A percentile compares a stretch with the other conserved stretches of the same genome.
phyloP scores from a whole-genome alignment of 306 rosid species.

The Pyrus betulifolia region DNA sequence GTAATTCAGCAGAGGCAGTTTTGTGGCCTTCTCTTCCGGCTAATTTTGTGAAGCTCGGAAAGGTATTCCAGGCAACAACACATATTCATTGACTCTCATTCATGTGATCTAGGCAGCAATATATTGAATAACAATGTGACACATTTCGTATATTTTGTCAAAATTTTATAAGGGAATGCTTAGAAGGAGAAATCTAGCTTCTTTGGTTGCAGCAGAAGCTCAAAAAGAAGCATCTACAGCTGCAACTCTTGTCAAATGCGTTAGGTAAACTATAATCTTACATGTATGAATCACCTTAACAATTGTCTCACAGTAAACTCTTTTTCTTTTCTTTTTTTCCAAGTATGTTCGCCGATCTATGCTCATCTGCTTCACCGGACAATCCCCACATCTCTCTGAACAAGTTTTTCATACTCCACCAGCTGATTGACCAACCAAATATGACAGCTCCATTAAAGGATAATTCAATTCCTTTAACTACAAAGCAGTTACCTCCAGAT shows the following conservation, averaged over 20 bases:
- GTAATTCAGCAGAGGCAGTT: slow-evolving; percentile 30
- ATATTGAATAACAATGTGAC: background rate
- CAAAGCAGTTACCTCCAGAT: slow-evolving; percentile 36
- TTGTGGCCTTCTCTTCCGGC: slow-evolving; percentile 66
- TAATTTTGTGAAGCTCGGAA: slow-evolving; percentile 60
- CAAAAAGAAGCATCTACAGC: slow-evolving; percentile 79
- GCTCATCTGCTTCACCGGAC: slow-evolving; percentile 61
- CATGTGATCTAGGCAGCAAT: background rate
- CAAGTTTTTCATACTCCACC: slow-evolving; percentile 66
- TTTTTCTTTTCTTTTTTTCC: slow-evolving; percentile 3
- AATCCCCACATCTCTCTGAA: slow-evolving; percentile 61
- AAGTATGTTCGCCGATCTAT: slow-evolving; percentile 59
- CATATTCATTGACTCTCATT: background rate
- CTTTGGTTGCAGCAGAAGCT: slow-evolving; percentile 72
- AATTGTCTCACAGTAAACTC: background rate
- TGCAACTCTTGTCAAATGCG: slow-evolving; percentile 59
- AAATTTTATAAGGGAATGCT: slow-evolving; percentile 62
- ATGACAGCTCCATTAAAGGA: slow-evolving; percentile 36
- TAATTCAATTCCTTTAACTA: slow-evolving; percentile 28
- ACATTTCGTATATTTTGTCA: slow-evolving; percentile 9
- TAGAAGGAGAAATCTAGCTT: slow-evolving; percentile 73
- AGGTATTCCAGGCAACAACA: slow-evolving; percentile 32
- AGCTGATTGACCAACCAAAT: slow-evolving; percentile 55
- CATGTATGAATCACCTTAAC: background rate
- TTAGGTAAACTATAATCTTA: slow-evolving; percentile 39